Percentiles rank a stretch among this genome's conserved stretches.
These are phyloP conservation scores for Trichophyton schoenleinii DNA, from an alignment of 2,329 filamentous ascomycete genomes.

Conservation along the genomic window DNA sequence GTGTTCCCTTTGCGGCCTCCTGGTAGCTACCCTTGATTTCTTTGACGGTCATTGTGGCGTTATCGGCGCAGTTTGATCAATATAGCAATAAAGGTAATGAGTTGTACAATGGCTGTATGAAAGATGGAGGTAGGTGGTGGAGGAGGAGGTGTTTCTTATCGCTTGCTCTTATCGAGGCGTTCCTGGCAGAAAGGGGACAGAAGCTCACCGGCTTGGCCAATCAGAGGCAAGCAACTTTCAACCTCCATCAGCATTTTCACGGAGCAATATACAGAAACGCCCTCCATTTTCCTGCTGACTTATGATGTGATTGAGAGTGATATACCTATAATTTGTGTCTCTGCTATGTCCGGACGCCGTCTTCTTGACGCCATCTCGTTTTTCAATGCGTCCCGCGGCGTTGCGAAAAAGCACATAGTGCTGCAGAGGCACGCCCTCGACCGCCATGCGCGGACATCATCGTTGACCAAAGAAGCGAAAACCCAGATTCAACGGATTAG, in stretches of 20 bases:
- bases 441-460: conserved; percentile 51
- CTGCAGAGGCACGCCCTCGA: conserved; percentile 51
- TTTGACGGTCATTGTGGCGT: not conserved
- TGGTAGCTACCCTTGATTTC: not conserved
- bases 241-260: not conserved
- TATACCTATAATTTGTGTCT: not conserved
- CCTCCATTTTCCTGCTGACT: not conserved
- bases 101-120: not conserved
- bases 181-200: not conserved
- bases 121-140: not conserved
- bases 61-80: not conserved
- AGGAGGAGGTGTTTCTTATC: not conserved
- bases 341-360: conserved; percentile 46
- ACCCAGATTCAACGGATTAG: conserved; percentile 49
- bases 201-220: not conserved
- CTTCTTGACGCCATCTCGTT: conserved; percentile 59
- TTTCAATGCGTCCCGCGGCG: conserved; percentile 54
- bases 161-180: not conserved
- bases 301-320: not conserved
- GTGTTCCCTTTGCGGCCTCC: not conserved
- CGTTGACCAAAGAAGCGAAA: conserved; percentile 50
- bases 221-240: not conserved
- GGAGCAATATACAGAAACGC: not conserved
- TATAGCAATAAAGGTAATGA: not conserved
- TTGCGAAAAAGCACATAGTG: conserved; percentile 51